Conservation (phyloP, 768 basidiomycete genomes). For the Kwoniella mangroviensis region DNA sequence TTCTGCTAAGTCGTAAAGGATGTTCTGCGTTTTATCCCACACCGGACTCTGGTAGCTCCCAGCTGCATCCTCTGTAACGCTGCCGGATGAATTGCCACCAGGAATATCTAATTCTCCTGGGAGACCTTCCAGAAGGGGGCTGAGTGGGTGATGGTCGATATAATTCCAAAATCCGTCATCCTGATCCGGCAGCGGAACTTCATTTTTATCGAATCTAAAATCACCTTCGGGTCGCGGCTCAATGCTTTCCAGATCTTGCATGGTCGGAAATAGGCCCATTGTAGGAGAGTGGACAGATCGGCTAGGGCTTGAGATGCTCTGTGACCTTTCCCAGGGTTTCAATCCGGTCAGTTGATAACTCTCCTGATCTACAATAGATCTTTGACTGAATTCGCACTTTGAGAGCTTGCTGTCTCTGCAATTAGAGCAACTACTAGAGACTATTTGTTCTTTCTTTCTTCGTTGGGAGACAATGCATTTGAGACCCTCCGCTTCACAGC, state of each 20-base stretch:
- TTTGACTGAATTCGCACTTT: neutral
- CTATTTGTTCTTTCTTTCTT: neutral
- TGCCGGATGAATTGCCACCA: neutral
- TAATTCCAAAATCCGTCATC: too few species aligned
- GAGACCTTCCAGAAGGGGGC: too few species aligned
- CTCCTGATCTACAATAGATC: neutral
- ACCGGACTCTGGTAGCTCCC: neutral
- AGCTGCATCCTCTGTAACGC: neutral
- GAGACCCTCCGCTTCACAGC: neutral
- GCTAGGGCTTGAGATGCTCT: too few species aligned
- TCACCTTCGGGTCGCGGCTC: too few species aligned
- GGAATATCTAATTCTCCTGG: neutral
- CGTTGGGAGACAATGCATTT: neutral
- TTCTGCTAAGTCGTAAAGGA: neutral
- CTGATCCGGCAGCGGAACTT: too few species aligned
- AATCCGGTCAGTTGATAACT: neutral
- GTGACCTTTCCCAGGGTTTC: neutral
- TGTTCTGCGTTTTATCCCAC: neutral
- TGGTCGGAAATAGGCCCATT: too few species aligned
- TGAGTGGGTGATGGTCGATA: too few species aligned
- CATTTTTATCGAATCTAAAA: too few species aligned
- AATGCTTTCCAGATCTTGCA: too few species aligned
- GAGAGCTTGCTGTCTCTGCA: neutral
- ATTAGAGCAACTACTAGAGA: neutral
- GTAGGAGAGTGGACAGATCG: too few species aligned